A percentile compares a stretch with the other conserved stretches of the same genome.
phyloP scores from a whole-genome alignment of 371 early-diverging fungal species.

The Blakeslea trispora region DNA sequence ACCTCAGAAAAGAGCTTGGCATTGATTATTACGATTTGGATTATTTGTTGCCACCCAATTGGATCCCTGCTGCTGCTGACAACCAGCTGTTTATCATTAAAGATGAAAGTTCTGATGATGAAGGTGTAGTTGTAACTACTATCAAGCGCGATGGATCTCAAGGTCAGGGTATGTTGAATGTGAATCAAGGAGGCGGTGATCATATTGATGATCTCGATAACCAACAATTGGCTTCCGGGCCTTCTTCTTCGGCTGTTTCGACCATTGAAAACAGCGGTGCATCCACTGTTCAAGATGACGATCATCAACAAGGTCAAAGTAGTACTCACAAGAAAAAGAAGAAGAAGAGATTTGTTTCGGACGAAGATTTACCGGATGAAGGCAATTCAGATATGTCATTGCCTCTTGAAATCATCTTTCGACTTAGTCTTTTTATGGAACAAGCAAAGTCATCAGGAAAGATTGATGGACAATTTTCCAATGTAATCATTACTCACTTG shows the following conservation, averaged over 20 bases:
- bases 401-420: constrained; percentile 62
- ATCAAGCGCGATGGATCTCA: constrained; percentile 1
- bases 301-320: constrained; percentile 2
- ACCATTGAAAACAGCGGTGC: constrained; percentile 5
- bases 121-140: constrained; percentile 6
- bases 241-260: constrained; percentile 13
- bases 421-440: constrained; percentile 55
- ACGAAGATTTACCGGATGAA: constrained; percentile 49
- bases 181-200: constrained; percentile 21
- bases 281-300: neutral
- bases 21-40: constrained; percentile 57
- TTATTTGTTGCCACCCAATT: constrained; percentile 52
- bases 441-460: constrained; percentile 47
- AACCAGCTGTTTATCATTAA: constrained; percentile 19
- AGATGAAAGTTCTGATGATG: constrained; percentile 17
- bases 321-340: constrained; percentile 7
- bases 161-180: constrained; percentile 15
- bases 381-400: constrained; percentile 52
- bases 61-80: constrained; percentile 47
- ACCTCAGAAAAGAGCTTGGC: constrained; percentile 70
- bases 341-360: constrained; percentile 24
- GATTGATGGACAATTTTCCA: constrained; percentile 54
- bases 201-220: constrained; percentile 16
- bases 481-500: constrained; percentile 51
- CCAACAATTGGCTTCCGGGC: constrained; percentile 11